Percentiles rank a stretch among this genome's conserved stretches.
Conservation (phyloP, 148 eudicot genomes). For the Pouteria glomerata region DNA sequence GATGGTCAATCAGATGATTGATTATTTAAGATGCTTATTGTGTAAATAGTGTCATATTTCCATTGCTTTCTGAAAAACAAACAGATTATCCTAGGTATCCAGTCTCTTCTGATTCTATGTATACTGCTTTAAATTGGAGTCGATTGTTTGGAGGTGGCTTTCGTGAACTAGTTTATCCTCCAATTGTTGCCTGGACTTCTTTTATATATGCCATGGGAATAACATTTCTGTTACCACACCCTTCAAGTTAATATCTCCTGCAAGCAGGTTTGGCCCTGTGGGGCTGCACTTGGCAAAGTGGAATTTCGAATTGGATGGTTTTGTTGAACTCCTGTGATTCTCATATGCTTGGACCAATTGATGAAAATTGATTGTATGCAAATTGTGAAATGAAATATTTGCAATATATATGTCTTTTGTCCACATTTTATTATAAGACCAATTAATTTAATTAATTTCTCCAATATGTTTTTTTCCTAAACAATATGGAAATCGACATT, state of each 20-base stretch:
- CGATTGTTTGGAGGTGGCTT: not conserved
- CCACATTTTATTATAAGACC: too few species aligned
- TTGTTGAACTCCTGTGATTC: too few species aligned
- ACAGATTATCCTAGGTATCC: not conserved
- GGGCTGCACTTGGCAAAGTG: too few species aligned
- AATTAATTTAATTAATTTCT: too few species aligned
- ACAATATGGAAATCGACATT: too few species aligned
- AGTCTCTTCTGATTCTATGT: not conserved
- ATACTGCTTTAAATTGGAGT: not conserved
- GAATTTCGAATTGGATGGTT: too few species aligned
- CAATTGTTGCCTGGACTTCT: not conserved
- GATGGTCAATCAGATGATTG: not conserved
- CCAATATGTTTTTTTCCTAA: too few species aligned
- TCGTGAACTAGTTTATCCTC: not conserved
- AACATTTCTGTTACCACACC: not conserved
- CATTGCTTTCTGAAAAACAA: not conserved
- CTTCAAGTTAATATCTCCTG: not conserved
- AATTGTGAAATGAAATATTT: too few species aligned
- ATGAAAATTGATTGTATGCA: too few species aligned
- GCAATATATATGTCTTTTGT: too few species aligned
- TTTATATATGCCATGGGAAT: not conserved
- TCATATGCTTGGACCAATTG: too few species aligned
- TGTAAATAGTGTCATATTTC: constrained; percentile 3
- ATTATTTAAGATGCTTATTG: not conserved
- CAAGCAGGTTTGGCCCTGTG: too few species aligned